Percentiles rank a stretch among this genome's conserved stretches.
Conservation (phyloP, 345 rosid species). For the Excoecaria cochinchinensis region DNA sequence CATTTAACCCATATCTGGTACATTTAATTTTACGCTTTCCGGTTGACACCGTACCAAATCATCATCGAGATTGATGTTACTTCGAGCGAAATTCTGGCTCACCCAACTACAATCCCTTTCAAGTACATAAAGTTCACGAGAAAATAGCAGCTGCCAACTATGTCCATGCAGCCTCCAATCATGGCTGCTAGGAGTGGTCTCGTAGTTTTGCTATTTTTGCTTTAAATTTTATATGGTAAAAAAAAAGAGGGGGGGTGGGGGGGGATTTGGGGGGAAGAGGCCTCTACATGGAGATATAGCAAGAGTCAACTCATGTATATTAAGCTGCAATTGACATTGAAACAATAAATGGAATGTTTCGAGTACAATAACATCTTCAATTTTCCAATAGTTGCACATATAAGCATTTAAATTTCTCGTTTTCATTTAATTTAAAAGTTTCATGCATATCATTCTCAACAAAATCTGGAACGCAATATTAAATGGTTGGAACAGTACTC, state of each 20-base stretch:
- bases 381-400: background rate
- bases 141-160: background rate
- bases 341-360: background rate
- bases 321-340: background rate
- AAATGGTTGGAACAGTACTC: conserved; percentile 7
- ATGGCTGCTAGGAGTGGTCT: background rate
- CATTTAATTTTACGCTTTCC: too few relatives aligned
- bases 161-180: background rate
- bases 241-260: too few relatives aligned
- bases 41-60: too few relatives aligned
- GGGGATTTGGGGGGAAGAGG: too few relatives aligned
- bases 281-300: background rate
- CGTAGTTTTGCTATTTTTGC: background rate
- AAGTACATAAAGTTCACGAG: background rate
- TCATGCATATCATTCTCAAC: background rate
- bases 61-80: too few relatives aligned
- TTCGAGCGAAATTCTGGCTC: background rate
- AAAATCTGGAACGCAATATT: background rate
- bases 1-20: too few relatives aligned
- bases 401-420: background rate
- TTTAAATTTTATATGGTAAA: background rate
- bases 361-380: background rate
- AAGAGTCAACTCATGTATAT: background rate
- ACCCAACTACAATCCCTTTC: background rate
- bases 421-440: background rate